Evolutionary conservation across 352 stramenopile species (phyloP).

Genomic region (Globisporangium parvum): DNA sequence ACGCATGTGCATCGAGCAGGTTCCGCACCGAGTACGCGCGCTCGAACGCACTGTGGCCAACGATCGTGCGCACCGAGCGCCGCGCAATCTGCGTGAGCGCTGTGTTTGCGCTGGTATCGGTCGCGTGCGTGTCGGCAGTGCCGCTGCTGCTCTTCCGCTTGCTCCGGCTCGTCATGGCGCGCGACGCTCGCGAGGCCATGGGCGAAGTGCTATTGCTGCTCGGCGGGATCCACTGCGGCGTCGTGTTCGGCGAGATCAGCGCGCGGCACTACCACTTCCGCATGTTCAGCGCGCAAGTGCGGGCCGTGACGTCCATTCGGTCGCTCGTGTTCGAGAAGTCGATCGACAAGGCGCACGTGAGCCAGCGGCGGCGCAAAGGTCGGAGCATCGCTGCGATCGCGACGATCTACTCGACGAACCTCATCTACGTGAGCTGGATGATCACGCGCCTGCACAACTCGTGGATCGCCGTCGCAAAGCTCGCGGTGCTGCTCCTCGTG

Average conservation of each 20-base stretch:
- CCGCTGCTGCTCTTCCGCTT: slow-evolving; percentile 28
- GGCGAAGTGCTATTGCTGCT: slow-evolving; percentile 23
- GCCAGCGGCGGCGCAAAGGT: slow-evolving; percentile 17
- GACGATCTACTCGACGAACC: slow-evolving; percentile 35
- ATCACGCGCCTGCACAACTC: slow-evolving; percentile 29
- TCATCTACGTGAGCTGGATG: slow-evolving; percentile 24
- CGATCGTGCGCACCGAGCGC: slow-evolving; percentile 26
- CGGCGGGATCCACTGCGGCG: slow-evolving; percentile 20
- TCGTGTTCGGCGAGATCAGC: slow-evolving; percentile 25
- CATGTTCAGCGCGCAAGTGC: slow-evolving; percentile 28
- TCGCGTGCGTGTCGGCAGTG: slow-evolving; percentile 18
- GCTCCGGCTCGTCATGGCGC: slow-evolving; percentile 22
- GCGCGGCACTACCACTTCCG: slow-evolving; percentile 23
- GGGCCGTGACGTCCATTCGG: slow-evolving; percentile 27
- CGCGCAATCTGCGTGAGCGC: slow-evolving; percentile 17
- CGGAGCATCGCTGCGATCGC: slow-evolving; percentile 30
- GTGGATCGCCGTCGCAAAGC: slow-evolving; percentile 27
- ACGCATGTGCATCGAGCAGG: slow-evolving; percentile 14
- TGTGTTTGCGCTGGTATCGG: slow-evolving; percentile 13
- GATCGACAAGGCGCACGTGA: slow-evolving; percentile 22
- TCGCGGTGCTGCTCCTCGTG: slow-evolving; percentile 24
- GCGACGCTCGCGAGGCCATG: slow-evolving; percentile 3
- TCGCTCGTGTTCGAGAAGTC: slow-evolving; percentile 33
- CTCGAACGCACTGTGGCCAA: slow-evolving; percentile 9
- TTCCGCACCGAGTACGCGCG: slow-evolving; percentile 25